Conservation (phyloP, 163 green algal genomes). For the Chlorella variabilis region DNA sequence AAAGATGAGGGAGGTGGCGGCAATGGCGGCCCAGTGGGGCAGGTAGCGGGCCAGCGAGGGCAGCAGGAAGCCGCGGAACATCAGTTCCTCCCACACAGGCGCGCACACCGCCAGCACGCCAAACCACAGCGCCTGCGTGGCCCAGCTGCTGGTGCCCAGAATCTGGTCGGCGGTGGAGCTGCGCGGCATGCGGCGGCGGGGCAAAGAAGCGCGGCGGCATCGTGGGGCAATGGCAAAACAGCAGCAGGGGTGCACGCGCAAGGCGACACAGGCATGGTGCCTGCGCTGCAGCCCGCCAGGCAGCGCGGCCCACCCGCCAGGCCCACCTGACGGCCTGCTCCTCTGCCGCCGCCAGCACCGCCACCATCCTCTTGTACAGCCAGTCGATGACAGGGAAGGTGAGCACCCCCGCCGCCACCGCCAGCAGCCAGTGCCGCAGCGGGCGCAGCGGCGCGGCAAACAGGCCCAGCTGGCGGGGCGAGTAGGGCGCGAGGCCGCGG, state of each 20-base stretch:
- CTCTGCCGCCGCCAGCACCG: slow-evolving; percentile 4
- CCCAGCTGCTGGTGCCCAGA: slow-evolving; percentile 51
- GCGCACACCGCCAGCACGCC: slow-evolving; percentile 85
- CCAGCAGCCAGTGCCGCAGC: slow-evolving; percentile 56
- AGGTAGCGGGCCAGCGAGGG: slow-evolving; percentile 85
- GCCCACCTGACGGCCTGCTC: slow-evolving; percentile 60
- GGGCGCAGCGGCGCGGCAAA: slow-evolving; percentile 65
- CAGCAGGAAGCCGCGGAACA: slow-evolving; percentile 97
- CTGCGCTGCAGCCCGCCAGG: too few relatives aligned
- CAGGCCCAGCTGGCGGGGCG: slow-evolving; percentile 60
- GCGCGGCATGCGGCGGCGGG: background rate
- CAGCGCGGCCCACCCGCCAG: too few relatives aligned
- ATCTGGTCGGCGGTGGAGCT: slow-evolving; percentile 30
- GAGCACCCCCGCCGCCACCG: slow-evolving; percentile 50
- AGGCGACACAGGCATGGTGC: too few relatives aligned
- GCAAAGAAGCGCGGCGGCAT: background rate
- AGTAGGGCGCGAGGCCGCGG: slow-evolving; percentile 67
- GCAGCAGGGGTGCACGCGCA: too few relatives aligned
- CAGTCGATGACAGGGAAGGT: slow-evolving; percentile 84
- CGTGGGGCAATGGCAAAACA: too few relatives aligned
- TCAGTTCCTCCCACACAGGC: slow-evolving; percentile 95
- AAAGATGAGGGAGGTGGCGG: slow-evolving; percentile 78
- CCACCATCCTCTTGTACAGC: slow-evolving; percentile 52
- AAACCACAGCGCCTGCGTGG: slow-evolving; percentile 84
- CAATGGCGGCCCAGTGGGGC: slow-evolving; percentile 62